Conservation (phyloP, 2,329 filamentous ascomycete genomes). For the Colletotrichum kahawae region DNA sequence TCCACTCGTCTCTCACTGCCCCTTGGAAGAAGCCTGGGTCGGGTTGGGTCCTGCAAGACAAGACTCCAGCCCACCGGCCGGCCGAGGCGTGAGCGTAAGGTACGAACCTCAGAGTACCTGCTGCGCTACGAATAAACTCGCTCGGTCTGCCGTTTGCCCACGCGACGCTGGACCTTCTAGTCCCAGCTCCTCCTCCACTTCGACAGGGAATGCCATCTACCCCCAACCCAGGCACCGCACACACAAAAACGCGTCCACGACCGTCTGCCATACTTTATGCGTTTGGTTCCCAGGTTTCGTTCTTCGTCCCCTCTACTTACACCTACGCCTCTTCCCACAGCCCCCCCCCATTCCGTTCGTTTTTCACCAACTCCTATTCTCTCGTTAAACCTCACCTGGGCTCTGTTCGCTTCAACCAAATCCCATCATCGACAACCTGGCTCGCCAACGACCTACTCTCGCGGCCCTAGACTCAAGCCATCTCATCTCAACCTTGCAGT, state of each 20-base stretch:
- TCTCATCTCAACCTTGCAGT: not conserved
- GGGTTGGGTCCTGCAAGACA: not conserved
- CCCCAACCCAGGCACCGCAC: slow-evolving; percentile 17
- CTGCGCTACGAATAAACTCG: slow-evolving; percentile 20
- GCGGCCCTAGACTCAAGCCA: not conserved
- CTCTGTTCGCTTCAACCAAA: not conserved
- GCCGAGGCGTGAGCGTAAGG: slow-evolving; percentile 20
- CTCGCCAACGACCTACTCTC: not conserved
- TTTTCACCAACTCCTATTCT: slow-evolving; percentile 20
- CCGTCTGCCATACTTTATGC: slow-evolving; percentile 21
- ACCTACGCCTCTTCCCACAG: slow-evolving; percentile 9
- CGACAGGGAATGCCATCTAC: slow-evolving; percentile 20
- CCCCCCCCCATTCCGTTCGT: slow-evolving; percentile 16
- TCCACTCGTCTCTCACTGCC: slow-evolving; percentile 9
- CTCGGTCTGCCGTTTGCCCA: slow-evolving; percentile 22
- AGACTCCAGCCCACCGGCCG: not conserved
- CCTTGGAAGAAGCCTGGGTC: not conserved
- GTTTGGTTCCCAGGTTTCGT: slow-evolving; percentile 19
- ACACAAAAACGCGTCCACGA: slow-evolving; percentile 21
- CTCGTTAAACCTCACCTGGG: slow-evolving; percentile 7
- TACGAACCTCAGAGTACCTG: not conserved
- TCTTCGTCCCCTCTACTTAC: slow-evolving; percentile 18
- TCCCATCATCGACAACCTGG: not conserved
- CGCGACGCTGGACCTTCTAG: slow-evolving; percentile 14
- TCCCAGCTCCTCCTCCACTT: slow-evolving; percentile 1